These are phyloP conservation scores for Venturia carpophila DNA, from an alignment of 2,329 filamentous ascomycete genomes.

Conservation along the genomic window DNA sequence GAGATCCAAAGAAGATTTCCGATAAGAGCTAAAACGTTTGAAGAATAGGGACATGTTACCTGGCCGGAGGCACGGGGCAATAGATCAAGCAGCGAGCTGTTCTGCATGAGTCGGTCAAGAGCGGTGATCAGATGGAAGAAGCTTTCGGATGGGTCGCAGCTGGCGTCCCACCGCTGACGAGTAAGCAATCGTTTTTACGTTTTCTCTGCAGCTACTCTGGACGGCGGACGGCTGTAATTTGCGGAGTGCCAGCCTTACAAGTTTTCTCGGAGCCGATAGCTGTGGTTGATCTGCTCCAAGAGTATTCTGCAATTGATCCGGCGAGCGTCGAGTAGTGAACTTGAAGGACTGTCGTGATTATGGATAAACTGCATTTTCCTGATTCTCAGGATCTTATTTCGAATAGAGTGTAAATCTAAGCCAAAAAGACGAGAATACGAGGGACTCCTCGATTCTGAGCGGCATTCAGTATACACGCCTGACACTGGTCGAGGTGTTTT, in stretches of 20 bases:
- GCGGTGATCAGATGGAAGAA: background rate
- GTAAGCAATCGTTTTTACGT: background rate
- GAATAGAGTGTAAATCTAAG: too few relatives aligned
- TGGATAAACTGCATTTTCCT: too few relatives aligned
- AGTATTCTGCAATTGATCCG: too few relatives aligned
- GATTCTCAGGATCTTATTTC: too few relatives aligned
- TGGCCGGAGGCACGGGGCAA: background rate
- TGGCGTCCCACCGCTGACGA: background rate
- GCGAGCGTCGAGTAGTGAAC: background rate
- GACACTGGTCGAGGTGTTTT: too few relatives aligned
- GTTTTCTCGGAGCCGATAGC: too few relatives aligned
- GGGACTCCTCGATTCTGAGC: too few relatives aligned
- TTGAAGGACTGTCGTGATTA: background rate
- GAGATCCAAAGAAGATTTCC: background rate
- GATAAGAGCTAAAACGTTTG: background rate
- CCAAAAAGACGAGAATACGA: too few relatives aligned
- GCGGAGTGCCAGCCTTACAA: too few relatives aligned
- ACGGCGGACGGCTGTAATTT: too few relatives aligned
- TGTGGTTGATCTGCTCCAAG: too few relatives aligned
- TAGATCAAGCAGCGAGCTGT: constrained; percentile 4
- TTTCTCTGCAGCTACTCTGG: background rate
- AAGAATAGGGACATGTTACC: background rate
- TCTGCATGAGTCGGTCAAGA: background rate
- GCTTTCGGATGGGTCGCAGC: background rate
- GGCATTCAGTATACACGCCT: too few relatives aligned